phyloP scores from a whole-genome alignment of 179 eudicot genomes.

The Beta corolliflora region DNA sequence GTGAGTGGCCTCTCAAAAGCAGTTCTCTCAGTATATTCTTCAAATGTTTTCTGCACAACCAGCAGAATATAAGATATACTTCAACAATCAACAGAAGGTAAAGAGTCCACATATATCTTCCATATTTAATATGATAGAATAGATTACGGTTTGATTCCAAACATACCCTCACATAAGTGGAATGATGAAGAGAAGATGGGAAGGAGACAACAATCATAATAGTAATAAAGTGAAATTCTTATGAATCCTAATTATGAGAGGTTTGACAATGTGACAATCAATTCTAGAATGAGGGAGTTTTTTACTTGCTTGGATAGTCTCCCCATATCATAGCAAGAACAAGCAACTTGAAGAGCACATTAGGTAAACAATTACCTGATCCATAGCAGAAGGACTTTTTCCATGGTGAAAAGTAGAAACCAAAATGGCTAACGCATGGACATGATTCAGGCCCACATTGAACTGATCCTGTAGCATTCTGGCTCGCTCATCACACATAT shows the following conservation, averaged over 20 bases:
- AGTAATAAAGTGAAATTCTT: too few species aligned
- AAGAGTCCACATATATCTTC: background rate
- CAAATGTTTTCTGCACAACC: slow-evolving; percentile 70
- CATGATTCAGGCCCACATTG: slow-evolving; percentile 95
- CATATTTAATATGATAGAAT: background rate
- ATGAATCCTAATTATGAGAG: too few species aligned
- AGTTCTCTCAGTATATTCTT: slow-evolving; percentile 79
- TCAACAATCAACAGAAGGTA: background rate
- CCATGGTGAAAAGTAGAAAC: slow-evolving; percentile 87
- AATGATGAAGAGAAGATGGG: too few species aligned
- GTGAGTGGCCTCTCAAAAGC: slow-evolving; percentile 95
- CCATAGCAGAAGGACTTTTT: slow-evolving; percentile 77
- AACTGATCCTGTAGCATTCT: slow-evolving; percentile 95
- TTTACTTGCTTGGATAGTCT: too few species aligned
- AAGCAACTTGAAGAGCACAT: background rate
- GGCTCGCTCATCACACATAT: slow-evolving; percentile 98
- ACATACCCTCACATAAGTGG: too few species aligned
- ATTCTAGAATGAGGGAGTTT: too few species aligned
- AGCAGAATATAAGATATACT: slow-evolving; percentile 1
- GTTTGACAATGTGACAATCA: too few species aligned
- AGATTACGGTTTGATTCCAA: too few species aligned
- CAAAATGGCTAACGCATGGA: slow-evolving; percentile 84
- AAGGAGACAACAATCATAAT: too few species aligned
- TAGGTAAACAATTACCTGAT: slow-evolving; percentile 55
- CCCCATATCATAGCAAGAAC: too few species aligned